Conservation (phyloP, 179 eudicot species). For the Drosera spatulata region DNA sequence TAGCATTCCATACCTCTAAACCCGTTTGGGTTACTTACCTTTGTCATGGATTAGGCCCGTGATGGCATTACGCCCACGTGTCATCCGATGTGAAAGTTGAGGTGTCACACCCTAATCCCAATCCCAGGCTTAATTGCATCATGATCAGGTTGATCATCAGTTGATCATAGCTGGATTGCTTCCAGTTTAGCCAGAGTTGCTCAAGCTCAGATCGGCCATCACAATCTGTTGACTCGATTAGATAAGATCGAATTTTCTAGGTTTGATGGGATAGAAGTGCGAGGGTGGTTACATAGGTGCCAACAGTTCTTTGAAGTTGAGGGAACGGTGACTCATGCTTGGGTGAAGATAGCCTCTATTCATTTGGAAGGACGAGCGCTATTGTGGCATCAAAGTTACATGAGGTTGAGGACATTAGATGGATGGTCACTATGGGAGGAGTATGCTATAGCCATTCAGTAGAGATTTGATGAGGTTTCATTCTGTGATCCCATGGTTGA, state of each 20-base stretch:
- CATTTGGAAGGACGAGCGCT: not conserved
- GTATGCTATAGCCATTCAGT: not conserved
- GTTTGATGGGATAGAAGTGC: not conserved
- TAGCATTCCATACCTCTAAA: too few relatives aligned
- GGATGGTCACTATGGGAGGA: not conserved
- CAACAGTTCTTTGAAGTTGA: not conserved
- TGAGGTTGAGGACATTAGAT: not conserved
- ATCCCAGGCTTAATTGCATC: too few relatives aligned
- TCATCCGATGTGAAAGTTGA: too few relatives aligned
- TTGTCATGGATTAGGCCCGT: too few relatives aligned
- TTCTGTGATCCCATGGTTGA: not conserved
- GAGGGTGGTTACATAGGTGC: not conserved
- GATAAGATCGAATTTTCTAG: not conserved
- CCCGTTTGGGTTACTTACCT: too few relatives aligned
- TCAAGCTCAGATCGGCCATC: too few relatives aligned
- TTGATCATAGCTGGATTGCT: too few relatives aligned
- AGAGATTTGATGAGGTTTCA: not conserved
- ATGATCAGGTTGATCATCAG: too few relatives aligned
- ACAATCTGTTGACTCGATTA: too few relatives aligned
- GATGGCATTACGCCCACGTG: too few relatives aligned
- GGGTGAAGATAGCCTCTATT: not conserved
- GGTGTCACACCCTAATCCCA: too few relatives aligned
- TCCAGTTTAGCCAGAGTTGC: too few relatives aligned
- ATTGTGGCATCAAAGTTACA: not conserved
- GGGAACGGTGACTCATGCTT: not conserved